Conservation (phyloP, 2,329 filamentous ascomycete species). For the Trichophyton equinum region DNA sequence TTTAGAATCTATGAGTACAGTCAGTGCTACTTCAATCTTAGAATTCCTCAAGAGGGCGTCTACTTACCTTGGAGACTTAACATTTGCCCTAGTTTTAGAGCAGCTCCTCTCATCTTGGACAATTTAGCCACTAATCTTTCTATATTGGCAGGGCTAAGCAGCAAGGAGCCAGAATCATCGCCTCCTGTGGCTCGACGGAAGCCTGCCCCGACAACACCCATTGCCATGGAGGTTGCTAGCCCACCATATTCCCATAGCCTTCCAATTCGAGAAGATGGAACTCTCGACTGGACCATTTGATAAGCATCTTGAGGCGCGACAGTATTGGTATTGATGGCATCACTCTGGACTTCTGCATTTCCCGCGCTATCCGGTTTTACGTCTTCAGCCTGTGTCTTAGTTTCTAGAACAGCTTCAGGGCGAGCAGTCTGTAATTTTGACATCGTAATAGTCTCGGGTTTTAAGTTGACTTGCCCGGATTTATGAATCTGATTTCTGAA, state of each 20-base stretch:
- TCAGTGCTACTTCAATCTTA: constrained; percentile 5
- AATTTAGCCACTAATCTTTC: constrained; percentile 85
- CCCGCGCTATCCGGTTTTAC: neutral
- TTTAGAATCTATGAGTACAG: constrained; percentile 56
- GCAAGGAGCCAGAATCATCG: constrained; percentile 54
- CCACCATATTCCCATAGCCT: constrained; percentile 92
- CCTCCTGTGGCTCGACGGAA: constrained; percentile 67
- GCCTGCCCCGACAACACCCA: constrained; percentile 76
- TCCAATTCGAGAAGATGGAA: constrained; percentile 76
- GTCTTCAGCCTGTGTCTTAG: neutral
- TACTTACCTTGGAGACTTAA: constrained; percentile 71
- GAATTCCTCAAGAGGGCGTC: neutral
- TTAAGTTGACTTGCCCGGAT: neutral
- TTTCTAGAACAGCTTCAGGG: neutral
- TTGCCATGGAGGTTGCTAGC: constrained; percentile 86
- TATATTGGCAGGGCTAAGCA: constrained; percentile 83
- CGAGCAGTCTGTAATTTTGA: too few species aligned
- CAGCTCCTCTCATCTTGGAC: constrained; percentile 90
- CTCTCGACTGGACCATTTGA: constrained; percentile 72
- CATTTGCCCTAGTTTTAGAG: constrained; percentile 95
- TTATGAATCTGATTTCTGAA: constrained; percentile 23
- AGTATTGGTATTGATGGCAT: neutral
- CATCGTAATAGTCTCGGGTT: neutral
- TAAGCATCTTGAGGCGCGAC: constrained; percentile 33
- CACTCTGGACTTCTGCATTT: neutral